phyloP scores from a whole-genome alignment of 441 rosid genomes.

The Theobroma grandiflorum region DNA sequence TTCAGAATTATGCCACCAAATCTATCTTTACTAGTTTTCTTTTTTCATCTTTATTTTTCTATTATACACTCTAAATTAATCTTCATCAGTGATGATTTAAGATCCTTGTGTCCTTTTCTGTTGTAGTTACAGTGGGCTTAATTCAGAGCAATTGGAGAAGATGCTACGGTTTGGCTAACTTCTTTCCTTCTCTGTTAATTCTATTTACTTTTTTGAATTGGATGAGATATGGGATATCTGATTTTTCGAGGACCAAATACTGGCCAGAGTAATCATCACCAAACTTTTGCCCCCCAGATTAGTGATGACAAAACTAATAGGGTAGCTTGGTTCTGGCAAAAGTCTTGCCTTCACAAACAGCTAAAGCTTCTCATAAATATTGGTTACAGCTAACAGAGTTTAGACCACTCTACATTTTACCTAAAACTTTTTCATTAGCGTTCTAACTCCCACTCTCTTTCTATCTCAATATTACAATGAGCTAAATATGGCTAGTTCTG shows the following conservation, averaged over 20 bases:
- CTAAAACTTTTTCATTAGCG: not conserved
- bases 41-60: not conserved
- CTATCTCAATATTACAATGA: not conserved
- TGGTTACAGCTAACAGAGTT: not conserved
- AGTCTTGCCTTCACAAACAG: not conserved
- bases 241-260: not conserved
- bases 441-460: not conserved
- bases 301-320: not conserved
- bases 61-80: not conserved
- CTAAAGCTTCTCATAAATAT: not conserved
- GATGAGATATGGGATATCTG: not conserved
- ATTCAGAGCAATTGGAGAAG: not conserved
- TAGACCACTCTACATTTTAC: not conserved
- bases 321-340: not conserved
- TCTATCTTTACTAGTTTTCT: no score
- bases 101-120: not conserved
- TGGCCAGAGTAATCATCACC: not conserved
- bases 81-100: not conserved
- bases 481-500: not conserved
- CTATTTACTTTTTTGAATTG: not conserved
- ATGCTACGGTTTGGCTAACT: not conserved
- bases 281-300: not conserved
- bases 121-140: constrained; percentile 1
- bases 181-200: not conserved
- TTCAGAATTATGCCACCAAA: no score